Evolutionary conservation across 306 rosid genomes (phyloP).

Genomic region (Castanea crenata): DNA sequence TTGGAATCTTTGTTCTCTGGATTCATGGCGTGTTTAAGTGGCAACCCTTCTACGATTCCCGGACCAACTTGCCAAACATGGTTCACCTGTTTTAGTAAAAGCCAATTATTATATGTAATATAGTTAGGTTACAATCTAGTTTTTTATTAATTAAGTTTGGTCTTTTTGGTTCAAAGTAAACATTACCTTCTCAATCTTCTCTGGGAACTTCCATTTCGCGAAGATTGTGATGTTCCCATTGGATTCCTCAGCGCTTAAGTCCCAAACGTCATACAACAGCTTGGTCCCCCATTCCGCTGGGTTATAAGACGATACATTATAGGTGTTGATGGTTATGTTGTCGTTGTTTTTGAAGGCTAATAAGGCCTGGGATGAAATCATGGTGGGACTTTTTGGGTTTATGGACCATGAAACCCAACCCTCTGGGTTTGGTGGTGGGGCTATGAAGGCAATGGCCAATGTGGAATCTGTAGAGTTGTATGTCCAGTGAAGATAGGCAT

Average conservation of each 20-base stretch:
- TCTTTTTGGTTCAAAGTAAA: too few relatives aligned
- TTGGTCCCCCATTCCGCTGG: not conserved
- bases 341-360: constrained; percentile 35
- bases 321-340: constrained; percentile 17
- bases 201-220: constrained; percentile 48
- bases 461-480: constrained; percentile 51
- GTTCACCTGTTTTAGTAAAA: constrained; percentile 5
- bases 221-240: constrained; percentile 28
- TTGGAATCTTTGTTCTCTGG: constrained; percentile 17
- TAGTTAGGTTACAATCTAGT: too few relatives aligned
- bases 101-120: too few relatives aligned
- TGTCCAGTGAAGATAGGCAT: constrained; percentile 54
- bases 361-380: constrained; percentile 58
- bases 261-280: constrained; percentile 37
- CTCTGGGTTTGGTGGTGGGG: constrained; percentile 18
- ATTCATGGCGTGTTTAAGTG: not conserved
- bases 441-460: constrained; percentile 56
- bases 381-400: constrained; percentile 47
- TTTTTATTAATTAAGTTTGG: too few relatives aligned
- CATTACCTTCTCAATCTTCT: not conserved
- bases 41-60: not conserved
- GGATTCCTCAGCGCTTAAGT: constrained; percentile 15
- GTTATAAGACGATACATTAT: constrained; percentile 23
- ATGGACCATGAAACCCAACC: constrained; percentile 81
- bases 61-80: constrained; percentile 82